Evolutionary conservation across 805 yeast genomes (phyloP), one percentile per base, ranked within the genome.

Genomic region (Wickerhamiella lipophila): DNA sequence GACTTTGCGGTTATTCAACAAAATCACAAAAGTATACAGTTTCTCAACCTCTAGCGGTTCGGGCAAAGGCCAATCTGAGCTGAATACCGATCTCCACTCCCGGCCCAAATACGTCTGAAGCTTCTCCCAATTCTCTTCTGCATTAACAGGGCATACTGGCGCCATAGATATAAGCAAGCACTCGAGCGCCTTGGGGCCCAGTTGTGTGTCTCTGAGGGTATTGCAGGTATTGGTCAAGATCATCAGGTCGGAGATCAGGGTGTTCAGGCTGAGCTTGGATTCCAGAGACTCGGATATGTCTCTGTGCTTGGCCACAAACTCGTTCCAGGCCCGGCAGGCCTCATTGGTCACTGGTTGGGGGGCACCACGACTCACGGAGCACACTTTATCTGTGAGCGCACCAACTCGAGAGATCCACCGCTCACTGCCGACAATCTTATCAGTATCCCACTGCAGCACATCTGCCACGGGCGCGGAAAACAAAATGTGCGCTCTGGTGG

Each of bases 401-500:
- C 79, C 46, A 3, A 85, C 76, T 53, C 78, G 77, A 35, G 71
- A 70, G 40, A 92, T 62, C 96, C 96, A 92, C 53, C 97, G 73
- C 60, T 85, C 83, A 32, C 83, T 73, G 3, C 98, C 98, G 23
- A 75, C 77, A 53, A 92, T 88, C 60, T 83, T 87, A 2, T 72
- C 68, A 57, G 85, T 95, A 58, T 89, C 94, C 98, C 98, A 92
- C 56, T 79, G 78, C 51, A 92, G 69, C 5, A 79, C 76, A 56
- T 87, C 95, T 1, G 74, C 67, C 5, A 89, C 75, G 2, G 97
- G 95, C 0, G 96, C 96, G 59, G 82, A 94, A 68, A 92, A 92
- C 12, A 92, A 64, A 52, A 92, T 77, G 60, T 89, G 96, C 0
- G 97, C 97, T 52, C 97, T 74, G 0, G 89, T 83, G 0, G 95